Conservation (phyloP, 345 rosid genomes). For the Bruguiera parviflora region DNA sequence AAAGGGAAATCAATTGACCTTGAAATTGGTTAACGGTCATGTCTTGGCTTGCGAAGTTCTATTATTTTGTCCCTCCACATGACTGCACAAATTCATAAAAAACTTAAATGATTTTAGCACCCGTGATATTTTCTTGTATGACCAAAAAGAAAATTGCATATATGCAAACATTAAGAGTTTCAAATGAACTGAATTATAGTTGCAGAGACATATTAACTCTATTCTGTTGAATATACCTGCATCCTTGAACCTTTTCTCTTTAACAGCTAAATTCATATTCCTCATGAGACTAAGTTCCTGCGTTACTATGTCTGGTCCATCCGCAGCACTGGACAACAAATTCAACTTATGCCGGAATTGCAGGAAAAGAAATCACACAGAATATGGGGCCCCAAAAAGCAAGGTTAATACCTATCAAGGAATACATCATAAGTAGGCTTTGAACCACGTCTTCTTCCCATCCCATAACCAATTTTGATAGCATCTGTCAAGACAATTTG, state of each 20-base stretch:
- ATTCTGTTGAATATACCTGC: constrained; percentile 52
- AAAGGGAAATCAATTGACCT: constrained; percentile 13
- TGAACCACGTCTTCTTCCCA: constrained; percentile 40
- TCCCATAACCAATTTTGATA: constrained; percentile 65
- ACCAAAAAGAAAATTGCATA: neutral
- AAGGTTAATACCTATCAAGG: constrained; percentile 62
- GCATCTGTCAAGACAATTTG: constrained; percentile 72
- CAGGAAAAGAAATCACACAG: constrained; percentile 8
- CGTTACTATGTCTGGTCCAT: constrained; percentile 57
- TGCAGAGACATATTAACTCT: neutral
- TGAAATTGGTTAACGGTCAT: constrained; percentile 18
- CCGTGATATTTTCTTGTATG: neutral
- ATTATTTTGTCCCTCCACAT: constrained; percentile 67
- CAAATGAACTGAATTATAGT: neutral
- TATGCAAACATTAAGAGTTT: neutral
- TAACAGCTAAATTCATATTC: constrained; percentile 65
- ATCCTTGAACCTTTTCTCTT: constrained; percentile 79
- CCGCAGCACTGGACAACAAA: constrained; percentile 56
- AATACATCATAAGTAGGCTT: constrained; percentile 63
- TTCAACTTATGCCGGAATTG: constrained; percentile 25
- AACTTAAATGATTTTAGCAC: neutral
- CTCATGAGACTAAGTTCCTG: constrained; percentile 68
- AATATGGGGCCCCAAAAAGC: constrained; percentile 6
- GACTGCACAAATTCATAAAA: constrained; percentile 45
- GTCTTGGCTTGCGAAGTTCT: constrained; percentile 53